Percentiles rank a stretch among this genome's conserved stretches.
Evolutionary conservation across 208 protist genomes (phyloP).

Genomic region (Herpetomonas tarakana): DNA sequence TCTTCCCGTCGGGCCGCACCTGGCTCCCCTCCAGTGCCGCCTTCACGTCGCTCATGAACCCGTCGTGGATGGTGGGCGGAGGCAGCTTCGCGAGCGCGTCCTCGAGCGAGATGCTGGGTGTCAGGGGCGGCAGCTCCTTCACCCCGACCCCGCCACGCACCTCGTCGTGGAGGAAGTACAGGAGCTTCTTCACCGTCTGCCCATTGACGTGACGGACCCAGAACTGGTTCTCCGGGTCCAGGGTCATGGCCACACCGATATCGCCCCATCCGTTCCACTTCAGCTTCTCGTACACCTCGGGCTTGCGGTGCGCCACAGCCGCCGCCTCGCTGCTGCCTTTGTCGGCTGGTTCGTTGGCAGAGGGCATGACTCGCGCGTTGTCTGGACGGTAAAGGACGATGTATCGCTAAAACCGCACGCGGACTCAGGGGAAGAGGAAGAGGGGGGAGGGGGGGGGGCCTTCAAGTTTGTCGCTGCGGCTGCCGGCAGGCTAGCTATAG

Average conservation of each 20-base stretch:
- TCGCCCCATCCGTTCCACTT: conserved; percentile 93
- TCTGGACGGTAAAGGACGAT: conserved; percentile 15
- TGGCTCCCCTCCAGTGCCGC: conserved; percentile 49
- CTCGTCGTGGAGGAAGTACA: conserved; percentile 83
- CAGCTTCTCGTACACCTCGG: conserved; percentile 73
- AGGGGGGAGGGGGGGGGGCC: too few relatives aligned
- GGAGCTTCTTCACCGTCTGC: conserved; percentile 73
- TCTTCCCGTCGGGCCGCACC: conserved; percentile 65
- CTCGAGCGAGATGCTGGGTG: conserved; percentile 68
- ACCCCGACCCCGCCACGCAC: conserved; percentile 39
- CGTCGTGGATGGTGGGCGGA: conserved; percentile 61
- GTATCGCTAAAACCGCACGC: too few relatives aligned
- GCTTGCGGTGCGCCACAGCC: conserved; percentile 5
- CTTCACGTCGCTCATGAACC: conserved; percentile 71
- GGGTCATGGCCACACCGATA: conserved; percentile 45
- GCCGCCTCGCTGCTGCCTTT: too few relatives aligned
- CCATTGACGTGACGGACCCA: conserved; percentile 70
- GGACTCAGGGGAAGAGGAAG: too few relatives aligned
- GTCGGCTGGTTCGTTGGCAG: not conserved
- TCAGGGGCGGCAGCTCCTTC: conserved; percentile 40
- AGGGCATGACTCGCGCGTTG: conserved; percentile 6
- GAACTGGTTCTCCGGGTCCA: conserved; percentile 52
- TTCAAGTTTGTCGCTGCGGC: too few relatives aligned
- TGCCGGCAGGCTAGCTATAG: too few relatives aligned
- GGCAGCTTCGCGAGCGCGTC: conserved; percentile 69